Evolutionary conservation across 345 rosid species (phyloP), one percentile per base, ranked within the genome.

Genomic region (Dipteronia sinensis): DNA sequence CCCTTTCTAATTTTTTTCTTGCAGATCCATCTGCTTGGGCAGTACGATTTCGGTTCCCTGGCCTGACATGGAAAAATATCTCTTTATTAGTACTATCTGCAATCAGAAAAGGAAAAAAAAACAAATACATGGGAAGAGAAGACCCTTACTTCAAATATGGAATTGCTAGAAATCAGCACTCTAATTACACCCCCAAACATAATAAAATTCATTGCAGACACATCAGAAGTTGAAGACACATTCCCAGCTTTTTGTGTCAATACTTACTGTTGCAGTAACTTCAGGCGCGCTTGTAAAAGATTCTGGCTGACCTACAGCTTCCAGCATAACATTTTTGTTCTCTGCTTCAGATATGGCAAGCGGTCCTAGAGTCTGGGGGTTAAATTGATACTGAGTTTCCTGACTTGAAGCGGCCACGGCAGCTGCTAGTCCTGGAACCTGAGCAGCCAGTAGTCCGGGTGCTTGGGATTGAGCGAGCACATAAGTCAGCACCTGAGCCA

Each of bases 11-110:
- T 85, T 82, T 88, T n/a, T 92, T 72, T 93, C 98, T 80, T 84
- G 98, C 75, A 95, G 86, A 49, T 88, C 88, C 63, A 78, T 47
- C 78, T 84, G 84, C 83, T 90, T 92, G 44, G 99, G 98, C 76
- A 93, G 77, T 38, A 95, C 91, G 25, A 93, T 91, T 83, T 95
- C 97, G 0, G 83, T 56, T 74, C 83, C 92, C 79, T 79, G 76
- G n/a, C 98, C 97, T 16, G 78, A 89, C 59, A 79, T 55, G 51
- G 87, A 85, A 79, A 91, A 95, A 44, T 92, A 95, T 85, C 98
- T 92, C 86, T 95, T n/a, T n/a, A n/a, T 94, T 27, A 95, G 78
- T 67, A 93, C 84, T 87, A 95, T 87, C 99, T 93, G 85, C 81
- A 89, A 70, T 29, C 25, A 79, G 13, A 62, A 72, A 55, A 69